These are phyloP conservation scores for Ceratocystis cacaofunesta DNA, from an alignment of 2,329 filamentous ascomycete species.

Conservation along the genomic window DNA sequence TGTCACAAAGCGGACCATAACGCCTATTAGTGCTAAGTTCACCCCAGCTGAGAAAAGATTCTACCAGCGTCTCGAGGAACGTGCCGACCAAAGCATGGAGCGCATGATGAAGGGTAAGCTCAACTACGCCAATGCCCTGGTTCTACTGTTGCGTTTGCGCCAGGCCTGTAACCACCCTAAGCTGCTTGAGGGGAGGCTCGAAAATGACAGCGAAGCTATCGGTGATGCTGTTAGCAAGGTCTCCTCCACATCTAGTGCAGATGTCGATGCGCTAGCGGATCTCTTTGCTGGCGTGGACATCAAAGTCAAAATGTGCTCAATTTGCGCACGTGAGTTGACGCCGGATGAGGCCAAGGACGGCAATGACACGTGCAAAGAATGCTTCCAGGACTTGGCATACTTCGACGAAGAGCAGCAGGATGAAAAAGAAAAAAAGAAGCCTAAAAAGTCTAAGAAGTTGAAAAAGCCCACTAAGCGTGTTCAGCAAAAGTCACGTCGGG, in stretches of 20 bases:
- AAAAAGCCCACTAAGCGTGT: slow-evolving; percentile 17
- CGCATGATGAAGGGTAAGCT: slow-evolving; percentile 73
- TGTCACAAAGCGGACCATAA: slow-evolving; percentile 79
- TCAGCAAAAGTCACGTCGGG: slow-evolving; percentile 25
- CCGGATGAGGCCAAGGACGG: slow-evolving; percentile 29
- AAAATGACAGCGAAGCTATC: slow-evolving; percentile 68
- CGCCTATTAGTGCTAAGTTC: slow-evolving; percentile 65
- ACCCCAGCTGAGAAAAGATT: slow-evolving; percentile 68
- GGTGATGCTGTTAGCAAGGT: slow-evolving; percentile 26
- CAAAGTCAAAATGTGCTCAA: slow-evolving; percentile 61
- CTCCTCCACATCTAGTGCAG: slow-evolving; percentile 40
- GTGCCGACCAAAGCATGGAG: slow-evolving; percentile 74
- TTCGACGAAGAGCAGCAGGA: slow-evolving; percentile 35
- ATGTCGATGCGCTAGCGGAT: slow-evolving; percentile 71
- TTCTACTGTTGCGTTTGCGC: slow-evolving; percentile 74
- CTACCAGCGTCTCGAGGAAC: slow-evolving; percentile 67
- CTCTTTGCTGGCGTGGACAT: slow-evolving; percentile 76
- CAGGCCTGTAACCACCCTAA: slow-evolving; percentile 93
- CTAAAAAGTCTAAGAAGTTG: slow-evolving; percentile 19
- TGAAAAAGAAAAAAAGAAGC: slow-evolving; percentile 21
- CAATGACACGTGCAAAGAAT: slow-evolving; percentile 53
- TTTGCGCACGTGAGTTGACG: slow-evolving; percentile 59
- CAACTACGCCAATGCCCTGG: slow-evolving; percentile 87
- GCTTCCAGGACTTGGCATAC: slow-evolving; percentile 56
- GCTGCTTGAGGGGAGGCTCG: slow-evolving; percentile 72